phyloP scores from a whole-genome alignment of 768 basidiomycete species.

The Hypholoma sublateritium region DNA sequence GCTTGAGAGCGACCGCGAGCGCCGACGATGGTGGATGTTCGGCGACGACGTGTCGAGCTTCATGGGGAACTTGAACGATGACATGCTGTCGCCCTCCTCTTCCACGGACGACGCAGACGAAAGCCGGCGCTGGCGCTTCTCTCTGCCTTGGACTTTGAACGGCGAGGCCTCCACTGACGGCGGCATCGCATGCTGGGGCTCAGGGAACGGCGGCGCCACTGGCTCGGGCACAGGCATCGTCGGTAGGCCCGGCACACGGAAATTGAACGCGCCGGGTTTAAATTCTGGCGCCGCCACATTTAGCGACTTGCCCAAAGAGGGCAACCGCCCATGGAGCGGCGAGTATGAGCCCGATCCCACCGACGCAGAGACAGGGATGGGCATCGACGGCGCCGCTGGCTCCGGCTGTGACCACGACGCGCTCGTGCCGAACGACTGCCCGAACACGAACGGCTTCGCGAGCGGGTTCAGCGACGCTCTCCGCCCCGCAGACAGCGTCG shows the following conservation, averaged over 20 bases:
- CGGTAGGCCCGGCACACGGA: conserved; percentile 72
- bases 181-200: conserved; percentile 28
- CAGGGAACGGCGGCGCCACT: conserved; percentile 21
- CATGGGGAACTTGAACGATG: conserved; percentile 76
- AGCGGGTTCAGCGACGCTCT: conserved; percentile 65
- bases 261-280: conserved; percentile 75
- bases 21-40: conserved; percentile 47
- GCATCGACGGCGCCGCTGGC: conserved; percentile 23
- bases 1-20: conserved; percentile 29
- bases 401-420: conserved; percentile 18
- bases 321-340: conserved; percentile 40
- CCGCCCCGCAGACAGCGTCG: conserved; percentile 22
- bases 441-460: conserved; percentile 86
- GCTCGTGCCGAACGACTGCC: conserved; percentile 34
- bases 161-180: conserved; percentile 36
- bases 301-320: conserved; percentile 64
- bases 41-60: conserved; percentile 42
- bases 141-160: conserved; percentile 66
- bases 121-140: conserved; percentile 71
- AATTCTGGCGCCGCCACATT: conserved; percentile 82
- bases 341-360: conserved; percentile 17
- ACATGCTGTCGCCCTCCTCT: conserved; percentile 64
- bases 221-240: conserved; percentile 44
- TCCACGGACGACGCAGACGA: conserved; percentile 35
- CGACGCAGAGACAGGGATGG: conserved; percentile 24